phyloP scores from a whole-genome alignment of 768 basidiomycete genomes.

The Kockovaella imperatae region DNA sequence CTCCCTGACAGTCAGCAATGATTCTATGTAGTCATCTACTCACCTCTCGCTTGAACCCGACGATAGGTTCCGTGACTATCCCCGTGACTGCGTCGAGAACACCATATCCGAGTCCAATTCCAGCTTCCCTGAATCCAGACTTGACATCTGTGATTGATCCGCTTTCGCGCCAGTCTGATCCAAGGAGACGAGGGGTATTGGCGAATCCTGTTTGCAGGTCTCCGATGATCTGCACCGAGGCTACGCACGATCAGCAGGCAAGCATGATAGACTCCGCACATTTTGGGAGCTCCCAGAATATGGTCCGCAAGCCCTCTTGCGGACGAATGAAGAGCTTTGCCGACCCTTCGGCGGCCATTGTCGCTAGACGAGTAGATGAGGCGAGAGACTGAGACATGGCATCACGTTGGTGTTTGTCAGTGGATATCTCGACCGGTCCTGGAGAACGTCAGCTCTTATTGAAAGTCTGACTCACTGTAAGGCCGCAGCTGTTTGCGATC shows the following conservation, averaged over 20 bases:
- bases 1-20: constrained; percentile 21
- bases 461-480: no score
- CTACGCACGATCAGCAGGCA: constrained; percentile 43
- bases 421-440: no score
- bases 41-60: constrained; percentile 42
- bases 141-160: constrained; percentile 45
- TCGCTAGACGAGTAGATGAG: no score
- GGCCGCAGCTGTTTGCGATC: no score
- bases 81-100: constrained; percentile 44
- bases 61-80: constrained; percentile 42
- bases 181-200: constrained; percentile 7
- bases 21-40: neutral
- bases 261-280: constrained; percentile 48
- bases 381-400: no score
- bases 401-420: no score
- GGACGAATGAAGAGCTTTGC: neutral
- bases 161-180: neutral
- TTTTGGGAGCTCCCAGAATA: no score
- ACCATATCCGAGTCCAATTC: constrained; percentile 44
- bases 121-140: constrained; percentile 50
- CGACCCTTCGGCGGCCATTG: no score
- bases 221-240: constrained; percentile 45
- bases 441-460: no score
- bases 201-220: constrained; percentile 21
- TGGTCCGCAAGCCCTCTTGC: no score